phyloP scores from a whole-genome alignment of 2,329 filamentous ascomycete species.

The Diaporthe citriasiana region DNA sequence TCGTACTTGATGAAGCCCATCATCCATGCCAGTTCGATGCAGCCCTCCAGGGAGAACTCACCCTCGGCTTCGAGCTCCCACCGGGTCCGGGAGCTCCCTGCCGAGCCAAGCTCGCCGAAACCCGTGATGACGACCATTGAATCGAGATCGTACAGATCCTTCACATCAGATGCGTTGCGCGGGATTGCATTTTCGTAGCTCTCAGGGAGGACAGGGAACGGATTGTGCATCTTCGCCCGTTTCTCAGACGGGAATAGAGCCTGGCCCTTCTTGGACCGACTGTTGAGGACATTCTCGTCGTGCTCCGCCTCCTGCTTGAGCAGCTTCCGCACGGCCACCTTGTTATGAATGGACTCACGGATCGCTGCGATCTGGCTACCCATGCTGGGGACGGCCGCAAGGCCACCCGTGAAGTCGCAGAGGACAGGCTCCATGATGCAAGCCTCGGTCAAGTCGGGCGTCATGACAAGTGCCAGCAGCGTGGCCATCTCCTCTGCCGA shows the following conservation, averaged over 20 bases:
- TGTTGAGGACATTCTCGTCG: conserved; percentile 19
- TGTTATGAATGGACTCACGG: conserved; percentile 44
- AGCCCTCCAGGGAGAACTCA: conserved; percentile 78
- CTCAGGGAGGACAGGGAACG: conserved; percentile 48
- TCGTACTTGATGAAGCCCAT: conserved; percentile 79
- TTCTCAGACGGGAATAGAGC: conserved; percentile 36
- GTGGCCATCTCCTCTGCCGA: conserved; percentile 58
- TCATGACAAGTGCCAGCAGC: conserved; percentile 52
- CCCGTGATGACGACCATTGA: conserved; percentile 56
- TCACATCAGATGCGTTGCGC: conserved; percentile 43
- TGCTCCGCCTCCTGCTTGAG: conserved; percentile 6
- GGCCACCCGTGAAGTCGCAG: conserved; percentile 56
- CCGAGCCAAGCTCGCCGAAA: conserved; percentile 64
- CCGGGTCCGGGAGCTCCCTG: conserved; percentile 78
- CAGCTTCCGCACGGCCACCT: conserved; percentile 42
- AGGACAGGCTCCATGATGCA: conserved; percentile 53
- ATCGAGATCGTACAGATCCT: conserved; percentile 56
- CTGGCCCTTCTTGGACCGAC: conserved; percentile 46
- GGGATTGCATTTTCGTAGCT: background rate
- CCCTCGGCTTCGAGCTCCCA: conserved; percentile 82
- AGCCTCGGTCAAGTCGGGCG: conserved; percentile 48
- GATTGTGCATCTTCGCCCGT: conserved; percentile 38
- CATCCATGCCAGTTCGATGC: conserved; percentile 81
- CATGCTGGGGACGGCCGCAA: conserved; percentile 50
- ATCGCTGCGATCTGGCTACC: conserved; percentile 45